phyloP scores from a whole-genome alignment of 768 basidiomycete species.

The Lentinula sp. region DNA sequence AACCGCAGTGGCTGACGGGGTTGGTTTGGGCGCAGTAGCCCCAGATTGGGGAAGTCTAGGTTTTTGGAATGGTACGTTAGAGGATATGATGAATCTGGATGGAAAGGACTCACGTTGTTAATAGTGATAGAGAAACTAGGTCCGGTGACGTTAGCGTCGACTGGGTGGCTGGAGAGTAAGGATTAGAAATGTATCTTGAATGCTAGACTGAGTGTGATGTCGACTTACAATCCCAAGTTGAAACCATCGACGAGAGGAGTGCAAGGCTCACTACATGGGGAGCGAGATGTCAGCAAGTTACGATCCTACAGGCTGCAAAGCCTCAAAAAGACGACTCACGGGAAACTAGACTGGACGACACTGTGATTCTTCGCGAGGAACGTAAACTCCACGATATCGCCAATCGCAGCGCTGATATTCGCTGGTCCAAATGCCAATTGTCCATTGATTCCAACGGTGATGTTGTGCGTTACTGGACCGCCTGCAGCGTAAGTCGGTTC shows the following conservation, averaged over 20 bases:
- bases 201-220: not conserved
- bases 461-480: conserved; percentile 25
- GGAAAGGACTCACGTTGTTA: conserved; percentile 30
- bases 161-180: conserved; percentile 30
- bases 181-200: not conserved
- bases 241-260: conserved; percentile 14
- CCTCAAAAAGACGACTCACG: conserved; percentile 6
- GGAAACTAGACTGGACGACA: conserved; percentile 35
- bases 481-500: conserved; percentile 17
- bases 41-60: conserved; percentile 47
- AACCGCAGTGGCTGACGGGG: conserved; percentile 33
- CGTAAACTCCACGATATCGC: conserved; percentile 38
- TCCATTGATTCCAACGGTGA: conserved; percentile 33
- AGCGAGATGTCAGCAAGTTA: not conserved
- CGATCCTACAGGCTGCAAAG: no score
- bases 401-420: conserved; percentile 32
- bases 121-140: conserved; percentile 43
- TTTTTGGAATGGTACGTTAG: not conserved
- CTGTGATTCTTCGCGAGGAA: conserved; percentile 46
- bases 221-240: conserved; percentile 38
- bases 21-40: conserved; percentile 47
- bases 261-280: conserved; percentile 1
- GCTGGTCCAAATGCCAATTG: conserved; percentile 27
- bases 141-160: conserved; percentile 27
- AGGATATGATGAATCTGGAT: not conserved